These are phyloP conservation scores for Pythium phragmiticola DNA, from an alignment of 352 stramenopile genomes.

Conservation along the genomic window DNA sequence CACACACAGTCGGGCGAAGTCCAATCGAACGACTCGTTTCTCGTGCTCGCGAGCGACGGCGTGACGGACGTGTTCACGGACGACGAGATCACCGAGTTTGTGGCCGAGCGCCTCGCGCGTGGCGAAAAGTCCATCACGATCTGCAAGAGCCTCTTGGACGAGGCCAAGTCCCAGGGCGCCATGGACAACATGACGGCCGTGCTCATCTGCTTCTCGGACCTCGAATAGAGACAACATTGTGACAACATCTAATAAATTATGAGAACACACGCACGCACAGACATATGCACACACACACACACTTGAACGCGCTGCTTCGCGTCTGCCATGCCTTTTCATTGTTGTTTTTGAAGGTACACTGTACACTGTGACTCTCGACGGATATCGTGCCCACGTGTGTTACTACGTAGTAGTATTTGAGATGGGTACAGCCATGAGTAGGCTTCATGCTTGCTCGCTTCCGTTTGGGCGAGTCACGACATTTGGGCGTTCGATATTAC, in stretches of 20 bases:
- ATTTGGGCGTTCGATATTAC: too few relatives aligned
- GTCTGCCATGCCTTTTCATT: too few relatives aligned
- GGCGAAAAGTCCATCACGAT: slow-evolving; percentile 55
- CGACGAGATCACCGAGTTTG: slow-evolving; percentile 67
- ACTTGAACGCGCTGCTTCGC: background rate
- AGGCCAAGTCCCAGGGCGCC: slow-evolving; percentile 61
- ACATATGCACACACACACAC: too few relatives aligned
- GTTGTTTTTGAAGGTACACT: too few relatives aligned
- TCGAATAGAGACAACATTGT: background rate
- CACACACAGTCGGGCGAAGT: slow-evolving; percentile 63
- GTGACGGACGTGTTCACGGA: slow-evolving; percentile 75
- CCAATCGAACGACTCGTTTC: slow-evolving; percentile 47
- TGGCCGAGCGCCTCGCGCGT: slow-evolving; percentile 39
- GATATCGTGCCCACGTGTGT: too few relatives aligned
- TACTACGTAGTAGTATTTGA: too few relatives aligned
- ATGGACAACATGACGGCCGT: slow-evolving; percentile 86
- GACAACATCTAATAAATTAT: slow-evolving; percentile 35
- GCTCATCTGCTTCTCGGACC: slow-evolving; percentile 64
- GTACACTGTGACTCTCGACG: too few relatives aligned
- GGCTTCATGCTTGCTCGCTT: too few relatives aligned
- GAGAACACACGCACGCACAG: background rate
- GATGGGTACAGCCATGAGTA: too few relatives aligned
- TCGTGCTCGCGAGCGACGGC: slow-evolving; percentile 79
- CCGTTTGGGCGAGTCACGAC: too few relatives aligned
- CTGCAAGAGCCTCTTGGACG: slow-evolving; percentile 64